Base-by-base conservation (phyloP, 1,139 yeast species). In the Suhomyces taliae region DNA sequence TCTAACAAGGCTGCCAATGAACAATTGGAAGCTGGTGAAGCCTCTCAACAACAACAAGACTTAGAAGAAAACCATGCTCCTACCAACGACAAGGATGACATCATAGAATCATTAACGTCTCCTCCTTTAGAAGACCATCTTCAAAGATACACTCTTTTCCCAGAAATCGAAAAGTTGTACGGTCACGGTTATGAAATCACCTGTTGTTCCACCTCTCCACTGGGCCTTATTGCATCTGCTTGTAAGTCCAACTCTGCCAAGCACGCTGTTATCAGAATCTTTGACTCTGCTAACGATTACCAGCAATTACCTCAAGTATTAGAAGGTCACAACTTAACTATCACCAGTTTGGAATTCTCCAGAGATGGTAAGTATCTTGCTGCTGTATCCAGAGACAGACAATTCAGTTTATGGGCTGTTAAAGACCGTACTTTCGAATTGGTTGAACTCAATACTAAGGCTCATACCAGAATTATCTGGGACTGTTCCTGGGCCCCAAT, bases 181-280 rank as follows among this genome's bases (percentile, higher is more conserved):
- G 99, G 99, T 0, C 99, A 95, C 65, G 99, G 99, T 11, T 95
- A 90, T 67, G 99, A 95, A 65, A 83, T 91, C 41, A 82, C 90
- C 0, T 79, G 95, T 39, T 77, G 91, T 43, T 95, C 89, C 45
- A 79, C 84, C 1, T 80, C 89, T 4, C 83, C 85, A 11, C 83
- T 79, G 57, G 79, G 82, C n/a, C 65, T 87, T 32, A 77, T 91
- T 41, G 97, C 96, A 1, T 83, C 96, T 8, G 89, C 97, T n/a
- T 93, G 98, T 70, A 81, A 85, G 52, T 91, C 98, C 8, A 93
- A 93, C 63, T 81, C 83, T 7, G 78, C 82, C 33, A 83, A 82
- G 53, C 97, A 93, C 66, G 96, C 98, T 0, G 95, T 85, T 12
- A 79, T 93, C 36, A 76, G 98, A 53, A 62, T 91, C 0, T 91